Evolutionary conservation across 805 yeast genomes (phyloP), one percentile per base, ranked within the genome.

Genomic region (Metschnikowia chrysomelidarum): DNA sequence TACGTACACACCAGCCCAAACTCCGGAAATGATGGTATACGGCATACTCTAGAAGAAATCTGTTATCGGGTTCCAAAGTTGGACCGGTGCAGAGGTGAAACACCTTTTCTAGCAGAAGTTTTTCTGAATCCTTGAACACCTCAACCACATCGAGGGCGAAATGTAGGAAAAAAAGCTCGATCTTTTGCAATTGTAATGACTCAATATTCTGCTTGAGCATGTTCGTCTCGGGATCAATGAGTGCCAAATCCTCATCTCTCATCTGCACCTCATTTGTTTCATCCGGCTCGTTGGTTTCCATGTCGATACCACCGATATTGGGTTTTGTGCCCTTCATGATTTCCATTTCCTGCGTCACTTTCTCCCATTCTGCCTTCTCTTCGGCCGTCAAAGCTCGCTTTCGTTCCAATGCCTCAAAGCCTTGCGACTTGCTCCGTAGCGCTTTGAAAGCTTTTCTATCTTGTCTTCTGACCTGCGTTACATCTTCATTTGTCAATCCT

Each of bases 1-100:
- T 76, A 40, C 94, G 71, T 2, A 82, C 93, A 65, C 97, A 91
- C 97, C 98, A 93, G 0, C 97, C 97, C 17, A 77, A 70, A 0
- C 96, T 80, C 34, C 95, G 71, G 60, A 79, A 89, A 56, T 91
- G 88, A 53, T 87, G 94, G 51, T 89, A 91, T 1, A 76, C 89
- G 4, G 78, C 79, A 50, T 84, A 91, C 30, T 74, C 69, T 2
- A 70, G 44, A 2, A 83, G 49, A 42, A 82, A 77, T 17, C 50
- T 37, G 40, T 35, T 40, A 9, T 30, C 36, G 10, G 49, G 42
- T 7, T 16, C 22, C 9, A 27, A 14, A 6, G 27, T 11, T 2
- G 24, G 20, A 7, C 33, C 27, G 42, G 55, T 54, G 45, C 57
- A 65, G 44, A 25, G 40, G 29, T 38, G 30, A 49, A 69, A 51